These are phyloP conservation scores for Neckera pumila DNA, from an alignment of 225 moss, liverwort and hornwort genomes.

Conservation along the genomic window DNA sequence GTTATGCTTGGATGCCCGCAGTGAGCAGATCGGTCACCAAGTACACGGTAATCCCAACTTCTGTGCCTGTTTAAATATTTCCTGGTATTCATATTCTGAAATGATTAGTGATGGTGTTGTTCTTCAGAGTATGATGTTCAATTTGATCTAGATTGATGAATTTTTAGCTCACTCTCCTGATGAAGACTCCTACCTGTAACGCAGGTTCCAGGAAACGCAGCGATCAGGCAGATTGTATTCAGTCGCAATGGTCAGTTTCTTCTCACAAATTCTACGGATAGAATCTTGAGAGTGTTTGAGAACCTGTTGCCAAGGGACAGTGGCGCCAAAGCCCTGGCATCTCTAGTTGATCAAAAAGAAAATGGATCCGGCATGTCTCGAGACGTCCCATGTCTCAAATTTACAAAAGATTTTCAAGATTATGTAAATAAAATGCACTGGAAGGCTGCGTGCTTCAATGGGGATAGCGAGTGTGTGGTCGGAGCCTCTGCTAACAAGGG, in stretches of 20 bases:
- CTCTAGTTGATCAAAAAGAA: conserved; percentile 27
- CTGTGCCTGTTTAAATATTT: background rate
- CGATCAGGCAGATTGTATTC: conserved; percentile 91
- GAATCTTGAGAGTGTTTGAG: conserved; percentile 91
- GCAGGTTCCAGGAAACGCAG: conserved; percentile 77
- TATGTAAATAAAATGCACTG: conserved; percentile 98
- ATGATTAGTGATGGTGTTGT: background rate
- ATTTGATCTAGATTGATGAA: background rate
- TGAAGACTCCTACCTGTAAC: background rate
- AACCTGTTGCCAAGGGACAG: conserved; percentile 65
- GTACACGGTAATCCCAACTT: background rate
- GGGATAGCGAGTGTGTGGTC: conserved; percentile 94
- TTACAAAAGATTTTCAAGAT: conserved; percentile 92
- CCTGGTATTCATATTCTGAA: background rate
- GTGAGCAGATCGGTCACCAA: background rate
- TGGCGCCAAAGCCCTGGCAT: conserved; percentile 50
- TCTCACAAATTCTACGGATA: conserved; percentile 90
- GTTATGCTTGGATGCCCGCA: background rate
- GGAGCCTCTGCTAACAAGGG: conserved; percentile 98
- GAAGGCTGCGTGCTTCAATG: conserved; percentile 96
- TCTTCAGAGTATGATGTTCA: background rate
- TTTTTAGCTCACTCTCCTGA: background rate
- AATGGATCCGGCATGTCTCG: conserved; percentile 30
- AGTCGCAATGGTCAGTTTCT: conserved; percentile 91
- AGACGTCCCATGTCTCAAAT: conserved; percentile 55